phyloP scores from a whole-genome alignment of 148 eudicot species.

The Vaccinium macrocarpon region DNA sequence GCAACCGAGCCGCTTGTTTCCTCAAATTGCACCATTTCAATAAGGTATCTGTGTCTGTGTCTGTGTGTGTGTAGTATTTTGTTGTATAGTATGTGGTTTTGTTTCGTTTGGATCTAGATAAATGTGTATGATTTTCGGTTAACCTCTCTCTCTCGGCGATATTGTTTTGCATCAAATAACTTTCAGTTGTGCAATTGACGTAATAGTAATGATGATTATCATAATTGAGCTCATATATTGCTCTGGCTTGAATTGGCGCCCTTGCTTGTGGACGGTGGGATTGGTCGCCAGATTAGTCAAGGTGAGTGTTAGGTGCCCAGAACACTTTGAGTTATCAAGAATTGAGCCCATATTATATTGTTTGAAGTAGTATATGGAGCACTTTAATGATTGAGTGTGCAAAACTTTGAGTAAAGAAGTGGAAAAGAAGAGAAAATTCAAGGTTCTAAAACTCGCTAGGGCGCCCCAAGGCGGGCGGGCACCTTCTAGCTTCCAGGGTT shows the following conservation, averaged over 20 bases:
- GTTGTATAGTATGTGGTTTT: background rate
- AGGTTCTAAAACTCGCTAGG: no score
- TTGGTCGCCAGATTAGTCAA: no score
- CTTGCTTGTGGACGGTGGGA: no score
- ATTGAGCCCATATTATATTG: background rate
- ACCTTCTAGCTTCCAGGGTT: no score
- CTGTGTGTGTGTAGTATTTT: background rate
- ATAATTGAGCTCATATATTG: background rate
- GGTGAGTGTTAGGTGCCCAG: no score
- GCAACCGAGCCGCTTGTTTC: constrained; percentile 94
- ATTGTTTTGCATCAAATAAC: background rate
- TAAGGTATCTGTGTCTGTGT: constrained; percentile 44
- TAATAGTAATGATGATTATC: background rate
- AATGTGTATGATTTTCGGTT: background rate
- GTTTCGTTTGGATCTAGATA: background rate
- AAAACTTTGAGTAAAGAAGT: background rate
- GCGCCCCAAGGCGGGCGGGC: no score
- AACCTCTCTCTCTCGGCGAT: background rate
- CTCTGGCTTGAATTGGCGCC: no score
- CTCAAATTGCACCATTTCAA: constrained; percentile 73
- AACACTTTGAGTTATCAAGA: no score
- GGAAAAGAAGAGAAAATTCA: no score
- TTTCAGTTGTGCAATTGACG: background rate
- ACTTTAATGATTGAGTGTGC: background rate
- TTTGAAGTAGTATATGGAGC: background rate